Conservation (phyloP, 2,329 filamentous ascomycete genomes). For the Leptoxyphium fumago region DNA sequence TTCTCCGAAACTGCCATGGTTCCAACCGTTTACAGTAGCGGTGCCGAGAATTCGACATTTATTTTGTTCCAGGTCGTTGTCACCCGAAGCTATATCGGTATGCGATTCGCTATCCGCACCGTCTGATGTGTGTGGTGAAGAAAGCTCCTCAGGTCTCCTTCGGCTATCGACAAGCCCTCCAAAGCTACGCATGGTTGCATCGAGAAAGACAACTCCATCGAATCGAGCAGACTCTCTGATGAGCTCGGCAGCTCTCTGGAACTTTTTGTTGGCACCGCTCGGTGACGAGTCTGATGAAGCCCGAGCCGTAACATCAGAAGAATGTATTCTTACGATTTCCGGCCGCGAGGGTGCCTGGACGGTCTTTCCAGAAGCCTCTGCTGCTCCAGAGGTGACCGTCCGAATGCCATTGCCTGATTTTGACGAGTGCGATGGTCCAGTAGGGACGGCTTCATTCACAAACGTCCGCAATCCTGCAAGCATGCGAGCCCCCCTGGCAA, state of each 20-base stretch:
- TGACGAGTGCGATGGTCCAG: neutral
- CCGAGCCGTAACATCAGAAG: constrained; percentile 9
- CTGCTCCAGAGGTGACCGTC: neutral
- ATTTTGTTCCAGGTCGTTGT: neutral
- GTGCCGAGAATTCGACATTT: neutral
- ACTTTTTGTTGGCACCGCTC: constrained; percentile 21
- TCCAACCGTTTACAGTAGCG: neutral
- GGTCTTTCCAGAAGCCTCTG: neutral
- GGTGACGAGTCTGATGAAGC: constrained; percentile 11
- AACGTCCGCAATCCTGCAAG: constrained; percentile 38
- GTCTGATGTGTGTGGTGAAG: neutral
- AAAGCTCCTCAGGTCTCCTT: neutral
- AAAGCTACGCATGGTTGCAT: constrained; percentile 11
- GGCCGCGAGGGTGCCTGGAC: neutral
- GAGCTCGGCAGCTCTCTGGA: constrained; percentile 30
- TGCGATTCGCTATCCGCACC: neutral
- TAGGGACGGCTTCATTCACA: constrained; percentile 15
- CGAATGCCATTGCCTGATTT: neutral
- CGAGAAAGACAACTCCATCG: constrained; percentile 30
- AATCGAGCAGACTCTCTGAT: constrained; percentile 30
- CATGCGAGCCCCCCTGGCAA: constrained; percentile 38
- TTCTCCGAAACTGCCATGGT: constrained; percentile 2
- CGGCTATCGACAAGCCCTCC: constrained; percentile 2
- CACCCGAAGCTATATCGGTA: neutral
- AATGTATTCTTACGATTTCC: neutral